Percentiles rank a stretch among this genome's conserved stretches.
Conservation (phyloP, 2,329 filamentous ascomycete species). For the Diaporthe batatas region DNA sequence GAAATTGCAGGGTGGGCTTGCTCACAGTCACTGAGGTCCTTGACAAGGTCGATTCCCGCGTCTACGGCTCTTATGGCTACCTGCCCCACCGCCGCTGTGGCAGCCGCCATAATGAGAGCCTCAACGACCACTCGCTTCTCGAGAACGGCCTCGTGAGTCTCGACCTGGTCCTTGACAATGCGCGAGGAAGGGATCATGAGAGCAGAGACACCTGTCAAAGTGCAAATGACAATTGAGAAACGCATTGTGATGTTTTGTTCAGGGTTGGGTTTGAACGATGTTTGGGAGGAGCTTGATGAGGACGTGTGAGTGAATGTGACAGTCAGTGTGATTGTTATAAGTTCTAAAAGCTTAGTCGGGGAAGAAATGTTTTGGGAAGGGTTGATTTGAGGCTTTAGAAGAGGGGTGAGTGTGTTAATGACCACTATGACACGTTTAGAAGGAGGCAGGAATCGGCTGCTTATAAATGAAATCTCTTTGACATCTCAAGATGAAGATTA, state of each 20-base stretch:
- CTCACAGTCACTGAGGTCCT: conserved; percentile 7
- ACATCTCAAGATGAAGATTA: not conserved
- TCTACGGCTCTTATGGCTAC: conserved; percentile 4
- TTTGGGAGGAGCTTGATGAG: not conserved
- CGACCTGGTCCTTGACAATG: not conserved
- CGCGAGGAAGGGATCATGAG: conserved; percentile 1
- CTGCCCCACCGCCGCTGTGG: not conserved
- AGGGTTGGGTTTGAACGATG: too few species aligned
- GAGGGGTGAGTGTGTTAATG: not conserved
- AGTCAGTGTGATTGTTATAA: not conserved
- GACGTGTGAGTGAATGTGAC: not conserved
- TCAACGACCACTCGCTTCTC: conserved; percentile 15
- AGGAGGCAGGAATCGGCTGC: not conserved
- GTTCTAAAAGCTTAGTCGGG: too few species aligned
- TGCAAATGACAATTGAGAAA: conserved; percentile 5
- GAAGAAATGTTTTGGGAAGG: too few species aligned
- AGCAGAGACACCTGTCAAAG: not conserved
- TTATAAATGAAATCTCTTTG: not conserved
- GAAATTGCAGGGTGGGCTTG: too few species aligned
- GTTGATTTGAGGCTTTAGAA: not conserved
- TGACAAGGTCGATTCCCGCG: conserved; percentile 1
- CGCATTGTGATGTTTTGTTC: conserved; percentile 3
- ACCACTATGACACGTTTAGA: not conserved
- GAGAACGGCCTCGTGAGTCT: not conserved
- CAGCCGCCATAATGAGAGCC: conserved; percentile 1